A percentile compares a stretch with the other conserved stretches of the same genome.
Conservation (phyloP, 257 asterid species). For the Ajuga chamaepitys region DNA sequence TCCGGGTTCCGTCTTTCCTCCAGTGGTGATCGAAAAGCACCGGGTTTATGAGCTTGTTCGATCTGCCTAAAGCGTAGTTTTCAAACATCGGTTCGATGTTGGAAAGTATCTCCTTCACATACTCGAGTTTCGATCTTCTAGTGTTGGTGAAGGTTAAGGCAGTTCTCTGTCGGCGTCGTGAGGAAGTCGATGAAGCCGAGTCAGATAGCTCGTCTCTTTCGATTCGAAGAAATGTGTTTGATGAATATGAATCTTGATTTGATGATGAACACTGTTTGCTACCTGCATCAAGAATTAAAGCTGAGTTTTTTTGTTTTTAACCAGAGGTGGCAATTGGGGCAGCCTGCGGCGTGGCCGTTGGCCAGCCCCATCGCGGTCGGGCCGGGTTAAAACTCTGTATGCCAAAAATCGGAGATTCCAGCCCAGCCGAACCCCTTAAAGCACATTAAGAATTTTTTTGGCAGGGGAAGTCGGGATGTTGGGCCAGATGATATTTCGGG, state of each 20-base stretch:
- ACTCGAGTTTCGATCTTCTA: conserved; percentile 48
- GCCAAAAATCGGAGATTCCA: too few species aligned
- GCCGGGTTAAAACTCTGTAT: too few species aligned
- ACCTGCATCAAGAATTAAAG: conserved; percentile 32
- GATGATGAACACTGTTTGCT: conserved; percentile 63
- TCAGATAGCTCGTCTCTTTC: conserved; percentile 67
- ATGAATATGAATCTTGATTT: conserved; percentile 32
- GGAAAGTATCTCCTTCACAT: conserved; percentile 53
- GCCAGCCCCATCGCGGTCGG: too few species aligned
- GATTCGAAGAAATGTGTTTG: conserved; percentile 24
- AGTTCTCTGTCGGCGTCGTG: conserved; percentile 10
- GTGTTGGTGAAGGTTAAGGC: conserved; percentile 7
- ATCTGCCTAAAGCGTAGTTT: conserved; percentile 52
- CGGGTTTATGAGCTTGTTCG: conserved; percentile 36
- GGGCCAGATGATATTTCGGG: too few species aligned
- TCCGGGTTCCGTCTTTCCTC: conserved; percentile 19
- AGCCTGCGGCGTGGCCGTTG: too few species aligned
- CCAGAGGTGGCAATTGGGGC: too few species aligned
- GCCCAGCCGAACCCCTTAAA: too few species aligned
- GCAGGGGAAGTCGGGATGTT: too few species aligned
- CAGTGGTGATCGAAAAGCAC: conserved; percentile 44
- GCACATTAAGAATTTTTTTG: too few species aligned
- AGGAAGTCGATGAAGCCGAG: conserved; percentile 65
- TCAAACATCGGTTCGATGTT: conserved; percentile 47
- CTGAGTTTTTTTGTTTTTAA: neutral